Base-by-base conservation (phyloP, 345 rosid genomes). In the Camelina neglecta region DNA sequence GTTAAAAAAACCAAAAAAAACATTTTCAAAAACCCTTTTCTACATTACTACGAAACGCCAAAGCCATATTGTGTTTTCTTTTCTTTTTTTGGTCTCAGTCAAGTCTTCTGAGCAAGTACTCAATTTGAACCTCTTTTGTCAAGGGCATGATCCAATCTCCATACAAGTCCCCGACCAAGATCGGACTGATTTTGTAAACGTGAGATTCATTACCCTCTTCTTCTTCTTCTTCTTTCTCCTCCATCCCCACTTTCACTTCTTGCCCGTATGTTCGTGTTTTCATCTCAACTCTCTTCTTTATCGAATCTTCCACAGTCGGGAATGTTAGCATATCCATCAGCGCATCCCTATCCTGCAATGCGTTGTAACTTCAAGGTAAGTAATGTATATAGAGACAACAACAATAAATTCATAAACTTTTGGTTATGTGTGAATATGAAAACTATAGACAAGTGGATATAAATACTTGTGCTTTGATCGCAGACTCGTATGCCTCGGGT, bases 61-160 rank as follows among this genome's bases (percentile, higher is more conserved):
- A 62, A 69, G 29, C 42, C 75, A 35, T 33, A 48, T n/a, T 48
- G 18, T 47, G 8, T 35, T 5, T 47, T 44, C 2, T 6, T 7
- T 13, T 45, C 3, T 8, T n/a, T 16, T 38, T 63, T 1, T n/a
- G 75, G 0, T 2, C 39, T 64, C 71, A 86, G 61, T 89, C 97
- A 57, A 89, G 72, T 83, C 97, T 88, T 81, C 97, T 85, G 75
- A 91, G 78, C 15, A 91, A 73, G 70, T 89, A 91, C 62, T 75
- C 83, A 1, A 91, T 91, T 62, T 91, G 95, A 72, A 91, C 97
- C 73, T 85, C 93, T 75, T 91, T 91, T 7, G 97, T 91, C 74
- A 89, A 71, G 4, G 95, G 97, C 95, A 91, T 89, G 84, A 91
- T 89, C 97, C 93, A 84, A 47, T 83, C 83, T 23, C 86, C 89